Conservation (phyloP, 768 basidiomycete genomes). For the Naganishia onofrii region DNA sequence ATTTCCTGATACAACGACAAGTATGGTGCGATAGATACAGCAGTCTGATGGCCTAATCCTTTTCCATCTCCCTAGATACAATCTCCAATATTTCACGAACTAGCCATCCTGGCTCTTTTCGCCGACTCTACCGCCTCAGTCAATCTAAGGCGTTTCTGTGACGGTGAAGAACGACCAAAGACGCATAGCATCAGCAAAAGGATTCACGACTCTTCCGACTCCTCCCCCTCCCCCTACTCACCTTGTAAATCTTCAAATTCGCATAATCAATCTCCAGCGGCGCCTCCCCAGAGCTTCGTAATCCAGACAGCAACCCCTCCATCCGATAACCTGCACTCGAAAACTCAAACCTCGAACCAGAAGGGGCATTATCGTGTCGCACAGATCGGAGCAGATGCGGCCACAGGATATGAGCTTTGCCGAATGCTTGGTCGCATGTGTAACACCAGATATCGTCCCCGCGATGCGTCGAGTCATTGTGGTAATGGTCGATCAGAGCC, state of each 20-base stretch:
- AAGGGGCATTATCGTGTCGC: background rate
- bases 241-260: background rate
- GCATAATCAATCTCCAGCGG: background rate
- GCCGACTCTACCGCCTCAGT: too few relatives aligned
- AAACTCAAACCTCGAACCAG: conserved; percentile 13
- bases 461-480: background rate
- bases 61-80: too few relatives aligned
- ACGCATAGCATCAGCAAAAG: background rate
- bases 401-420: background rate
- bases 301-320: background rate
- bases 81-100: too few relatives aligned
- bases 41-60: too few relatives aligned
- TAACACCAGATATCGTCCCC: background rate
- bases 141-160: too few relatives aligned
- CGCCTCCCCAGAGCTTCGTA: conserved; percentile 2
- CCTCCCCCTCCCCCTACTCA: background rate
- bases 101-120: too few relatives aligned
- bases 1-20: too few relatives aligned
- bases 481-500: background rate
- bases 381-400: background rate
- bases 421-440: conserved; percentile 8
- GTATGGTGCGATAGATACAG: too few relatives aligned
- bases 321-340: background rate
- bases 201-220: background rate
- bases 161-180: too few relatives aligned